Base-by-base conservation (phyloP, 2,329 filamentous ascomycete species). In the Magnaporthales sp. region DNA sequence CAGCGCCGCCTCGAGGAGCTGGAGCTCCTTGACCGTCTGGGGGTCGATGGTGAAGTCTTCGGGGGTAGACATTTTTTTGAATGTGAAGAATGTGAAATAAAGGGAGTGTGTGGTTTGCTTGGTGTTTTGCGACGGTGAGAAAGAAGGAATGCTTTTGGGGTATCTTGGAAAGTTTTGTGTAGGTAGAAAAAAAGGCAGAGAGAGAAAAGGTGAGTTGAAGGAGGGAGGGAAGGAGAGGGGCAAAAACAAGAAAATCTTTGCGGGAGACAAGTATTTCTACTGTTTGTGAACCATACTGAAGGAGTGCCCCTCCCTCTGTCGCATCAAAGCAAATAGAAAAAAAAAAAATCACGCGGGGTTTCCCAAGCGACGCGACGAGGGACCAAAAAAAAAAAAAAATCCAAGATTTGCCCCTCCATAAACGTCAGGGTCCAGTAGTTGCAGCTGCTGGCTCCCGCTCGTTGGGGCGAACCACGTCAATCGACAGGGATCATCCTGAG, bases 1-100 rank as follows among this genome's bases (percentile, higher is more conserved):
- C 66, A 74, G 72, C 67, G 70, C 70, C 15, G 72, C 70, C 67
- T 75, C 73, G 63, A 74, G 70, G 69, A 73, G 73, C 69, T 75
- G 72, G 65, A 75, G 72, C 71, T 75, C 73, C 72, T 73, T 73
- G 74, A 75, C 71, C 70, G 72, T 71, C 68, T 71, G 68, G 19
- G 73, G 73, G 68, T 72, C 71, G 67, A 75, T 74, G 69, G 71
- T 67, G 46, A 73, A 69, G 26, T 74, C 73, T 31, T 74, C 70
- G 60, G 68, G 51, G 46, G 68, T 66, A 70, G 72, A 71, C 71
- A 73, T 72, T 64, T 31, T 72, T 5, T 10, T 10, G 54, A 8
- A 58, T 24, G 22, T 58, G 51, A 54, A 22, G 46, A n/a, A 22
- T 56, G 32, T 38, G 32, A 46, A 46, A 4, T 15, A 46, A 46